phyloP scores from a whole-genome alignment of 2,329 filamentous ascomycete species.

The Xylaria sp. region DNA sequence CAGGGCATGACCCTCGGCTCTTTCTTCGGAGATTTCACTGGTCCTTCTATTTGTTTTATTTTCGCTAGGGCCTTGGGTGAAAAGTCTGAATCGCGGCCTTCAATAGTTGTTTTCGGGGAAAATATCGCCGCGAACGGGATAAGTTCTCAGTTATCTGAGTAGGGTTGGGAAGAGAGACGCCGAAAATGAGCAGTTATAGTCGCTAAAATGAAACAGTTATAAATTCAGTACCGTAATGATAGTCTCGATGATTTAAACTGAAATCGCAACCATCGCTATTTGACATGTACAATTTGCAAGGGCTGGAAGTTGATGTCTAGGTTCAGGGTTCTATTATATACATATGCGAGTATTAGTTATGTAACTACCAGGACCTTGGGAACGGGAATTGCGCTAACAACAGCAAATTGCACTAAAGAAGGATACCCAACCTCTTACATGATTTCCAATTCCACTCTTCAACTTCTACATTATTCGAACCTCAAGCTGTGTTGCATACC shows the following conservation, averaged over 20 bases:
- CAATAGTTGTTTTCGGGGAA: neutral
- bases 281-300: neutral
- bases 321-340: too few species aligned
- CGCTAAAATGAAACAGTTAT: too few species aligned
- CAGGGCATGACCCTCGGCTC: neutral
- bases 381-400: neutral
- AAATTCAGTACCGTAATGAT: neutral
- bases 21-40: neutral
- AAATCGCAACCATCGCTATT: neutral
- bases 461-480: neutral
- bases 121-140: neutral
- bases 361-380: neutral
- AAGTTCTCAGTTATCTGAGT: neutral
- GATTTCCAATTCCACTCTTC: neutral
- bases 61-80: neutral
- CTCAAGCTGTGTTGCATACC: neutral
- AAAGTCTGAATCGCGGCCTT: neutral
- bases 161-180: neutral
- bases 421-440: neutral
- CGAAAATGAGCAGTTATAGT: neutral
- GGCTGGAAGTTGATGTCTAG: too few species aligned
- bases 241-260: neutral
- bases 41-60: neutral
- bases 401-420: constrained; percentile 19
- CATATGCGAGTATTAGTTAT: neutral